These are phyloP conservation scores for Dictyophora rubrovolvata DNA, from an alignment of 768 basidiomycete genomes.

Conservation along the genomic window DNA sequence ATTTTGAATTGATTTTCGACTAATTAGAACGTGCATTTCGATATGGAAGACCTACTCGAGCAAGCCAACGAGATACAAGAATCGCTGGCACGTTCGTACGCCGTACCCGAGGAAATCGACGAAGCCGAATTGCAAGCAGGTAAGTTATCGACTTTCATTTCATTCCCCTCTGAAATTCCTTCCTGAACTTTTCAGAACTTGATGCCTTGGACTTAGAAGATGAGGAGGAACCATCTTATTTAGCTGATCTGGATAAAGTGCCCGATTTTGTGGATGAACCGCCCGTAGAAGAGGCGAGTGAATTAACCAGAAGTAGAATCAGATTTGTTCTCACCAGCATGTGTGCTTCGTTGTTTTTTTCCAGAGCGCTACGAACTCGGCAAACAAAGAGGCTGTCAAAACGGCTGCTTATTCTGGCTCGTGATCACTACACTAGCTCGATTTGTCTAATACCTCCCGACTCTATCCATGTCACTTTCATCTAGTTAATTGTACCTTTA, in stretches of 20 bases:
- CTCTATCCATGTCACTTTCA: no score
- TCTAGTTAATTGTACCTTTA: no score
- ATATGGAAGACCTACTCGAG: slow-evolving; percentile 96
- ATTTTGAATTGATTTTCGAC: background rate
- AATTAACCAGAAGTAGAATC: slow-evolving; percentile 23
- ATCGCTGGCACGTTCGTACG: slow-evolving; percentile 84
- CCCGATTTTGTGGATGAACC: slow-evolving; percentile 91
- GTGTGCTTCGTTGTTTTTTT: background rate
- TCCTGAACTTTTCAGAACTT: slow-evolving; percentile 48
- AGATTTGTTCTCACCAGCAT: slow-evolving; percentile 21
- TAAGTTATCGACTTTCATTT: slow-evolving; percentile 18
- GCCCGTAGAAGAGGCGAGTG: slow-evolving; percentile 52
- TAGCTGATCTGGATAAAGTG: slow-evolving; percentile 73
- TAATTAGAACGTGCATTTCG: slow-evolving; percentile 80
- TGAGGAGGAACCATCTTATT: slow-evolving; percentile 83
- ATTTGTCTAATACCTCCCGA: no score
- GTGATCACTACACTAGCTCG: background rate
- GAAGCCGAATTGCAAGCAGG: slow-evolving; percentile 97
- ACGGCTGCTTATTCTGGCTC: slow-evolving; percentile 7
- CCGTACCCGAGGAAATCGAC: slow-evolving; percentile 94
- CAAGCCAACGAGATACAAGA: slow-evolving; percentile 98
- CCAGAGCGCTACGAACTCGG: background rate
- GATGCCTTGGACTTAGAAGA: slow-evolving; percentile 88
- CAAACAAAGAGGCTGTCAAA: slow-evolving; percentile 10
- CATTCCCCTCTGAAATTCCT: background rate